Percentiles rank a stretch among this genome's conserved stretches.
Evolutionary conservation across 257 asterid genomes (phyloP).

Genomic region (Oldenlandia corymbosa): DNA sequence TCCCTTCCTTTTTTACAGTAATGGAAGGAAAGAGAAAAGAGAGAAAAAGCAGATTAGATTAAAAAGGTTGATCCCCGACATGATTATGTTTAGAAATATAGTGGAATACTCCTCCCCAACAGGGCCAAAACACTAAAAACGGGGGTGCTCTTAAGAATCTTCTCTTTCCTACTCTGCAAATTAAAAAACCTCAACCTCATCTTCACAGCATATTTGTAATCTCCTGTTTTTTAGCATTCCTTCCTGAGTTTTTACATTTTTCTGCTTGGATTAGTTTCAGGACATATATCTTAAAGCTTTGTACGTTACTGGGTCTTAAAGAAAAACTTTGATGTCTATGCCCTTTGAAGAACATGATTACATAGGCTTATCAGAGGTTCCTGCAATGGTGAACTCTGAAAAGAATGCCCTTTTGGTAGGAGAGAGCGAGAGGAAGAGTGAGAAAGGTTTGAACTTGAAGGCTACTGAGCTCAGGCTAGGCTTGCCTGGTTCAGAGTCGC

Average conservation of each 20-base stretch:
- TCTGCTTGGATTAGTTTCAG: neutral
- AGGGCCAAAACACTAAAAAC: slow-evolving; percentile 11
- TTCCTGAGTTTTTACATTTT: neutral
- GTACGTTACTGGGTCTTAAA: slow-evolving; percentile 1
- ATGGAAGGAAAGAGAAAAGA: neutral
- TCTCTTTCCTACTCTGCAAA: slow-evolving; percentile 18
- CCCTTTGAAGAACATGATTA: slow-evolving; percentile 30
- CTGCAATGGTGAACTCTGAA: slow-evolving; percentile 33
- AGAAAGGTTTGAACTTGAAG: slow-evolving; percentile 40
- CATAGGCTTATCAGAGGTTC: slow-evolving; percentile 32
- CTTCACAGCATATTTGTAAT: neutral
- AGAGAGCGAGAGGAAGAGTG: slow-evolving; percentile 18
- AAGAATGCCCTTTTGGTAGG: slow-evolving; percentile 14
- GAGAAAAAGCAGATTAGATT: slow-evolving; percentile 14
- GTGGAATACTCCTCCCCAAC: slow-evolving; percentile 1
- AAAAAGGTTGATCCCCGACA: slow-evolving; percentile 3
- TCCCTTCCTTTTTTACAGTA: slow-evolving; percentile 11
- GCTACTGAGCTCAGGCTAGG: slow-evolving; percentile 44
- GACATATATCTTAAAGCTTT: neutral
- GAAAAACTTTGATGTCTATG: slow-evolving; percentile 20
- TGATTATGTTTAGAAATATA: slow-evolving; percentile 21
- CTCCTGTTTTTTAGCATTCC: neutral
- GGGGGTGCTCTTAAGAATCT: slow-evolving; percentile 10
- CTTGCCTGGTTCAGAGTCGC: slow-evolving; percentile 39
- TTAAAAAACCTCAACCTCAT: slow-evolving; percentile 14